Percentiles rank a stretch among this genome's conserved stretches.
Evolutionary conservation across 78 protist species (phyloP).

Genomic region (Diacronema lutheri): DNA sequence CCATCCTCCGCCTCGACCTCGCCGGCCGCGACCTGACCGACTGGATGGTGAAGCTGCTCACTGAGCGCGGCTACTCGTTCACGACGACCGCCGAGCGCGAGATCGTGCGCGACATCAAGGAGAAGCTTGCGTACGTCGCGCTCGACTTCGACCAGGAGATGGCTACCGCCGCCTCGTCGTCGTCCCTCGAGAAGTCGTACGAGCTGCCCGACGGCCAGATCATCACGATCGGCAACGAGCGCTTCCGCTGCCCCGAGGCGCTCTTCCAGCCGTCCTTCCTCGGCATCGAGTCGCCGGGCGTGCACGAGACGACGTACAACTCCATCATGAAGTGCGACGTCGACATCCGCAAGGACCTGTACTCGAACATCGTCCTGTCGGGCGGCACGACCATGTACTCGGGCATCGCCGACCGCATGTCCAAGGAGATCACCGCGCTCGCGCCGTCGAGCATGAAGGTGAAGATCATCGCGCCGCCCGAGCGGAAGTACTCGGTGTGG

Average conservation of each 20-base stretch:
- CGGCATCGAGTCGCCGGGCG: neutral
- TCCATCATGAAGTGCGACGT: conserved; percentile 49
- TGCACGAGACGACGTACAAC: conserved; percentile 14
- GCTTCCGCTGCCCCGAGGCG: conserved; percentile 44
- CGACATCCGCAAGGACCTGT: conserved; percentile 48
- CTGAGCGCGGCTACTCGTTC: conserved; percentile 90
- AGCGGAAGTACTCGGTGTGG: conserved; percentile 25
- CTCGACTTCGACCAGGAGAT: conserved; percentile 6
- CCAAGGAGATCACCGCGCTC: neutral
- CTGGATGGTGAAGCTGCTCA: conserved; percentile 79
- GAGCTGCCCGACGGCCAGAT: conserved; percentile 11
- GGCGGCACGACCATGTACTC: conserved; percentile 66
- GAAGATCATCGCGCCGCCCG: neutral
- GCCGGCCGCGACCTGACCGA: conserved; percentile 85
- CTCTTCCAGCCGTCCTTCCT: conserved; percentile 50
- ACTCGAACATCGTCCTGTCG: conserved; percentile 45
- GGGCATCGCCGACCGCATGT: conserved; percentile 41
- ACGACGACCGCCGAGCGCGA: conserved; percentile 91
- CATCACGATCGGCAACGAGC: conserved; percentile 23
- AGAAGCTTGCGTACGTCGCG: no score
- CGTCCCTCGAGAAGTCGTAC: conserved; percentile 43
- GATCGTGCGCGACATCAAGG: conserved; percentile 10
- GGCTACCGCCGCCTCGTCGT: conserved; percentile 68
- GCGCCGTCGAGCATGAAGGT: conserved; percentile 24
- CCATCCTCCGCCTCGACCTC: no score